Evolutionary conservation across 2,329 filamentous ascomycete genomes (phyloP).

Genomic region (Xylariaceae sp.): DNA sequence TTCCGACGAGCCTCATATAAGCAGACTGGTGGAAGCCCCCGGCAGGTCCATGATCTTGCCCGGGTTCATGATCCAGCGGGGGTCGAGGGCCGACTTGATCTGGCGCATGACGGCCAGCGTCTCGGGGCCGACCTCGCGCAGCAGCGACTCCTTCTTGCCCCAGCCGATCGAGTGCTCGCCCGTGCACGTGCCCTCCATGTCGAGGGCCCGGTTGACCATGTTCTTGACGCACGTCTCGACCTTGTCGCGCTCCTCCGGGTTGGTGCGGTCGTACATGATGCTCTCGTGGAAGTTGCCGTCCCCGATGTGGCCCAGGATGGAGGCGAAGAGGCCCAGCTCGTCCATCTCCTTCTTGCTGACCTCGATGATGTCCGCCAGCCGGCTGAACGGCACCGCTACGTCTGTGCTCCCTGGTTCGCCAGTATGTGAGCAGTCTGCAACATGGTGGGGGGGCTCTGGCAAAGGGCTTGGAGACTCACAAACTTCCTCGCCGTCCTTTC

Average conservation of each 20-base stretch:
- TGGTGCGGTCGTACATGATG: constrained; percentile 74
- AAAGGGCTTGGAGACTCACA: constrained; percentile 50
- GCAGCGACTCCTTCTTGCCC: constrained; percentile 74
- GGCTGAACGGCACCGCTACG: constrained; percentile 72
- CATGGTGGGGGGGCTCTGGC: too few species aligned
- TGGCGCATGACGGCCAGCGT: constrained; percentile 79
- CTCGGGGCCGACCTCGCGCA: constrained; percentile 71
- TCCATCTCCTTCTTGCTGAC: constrained; percentile 85
- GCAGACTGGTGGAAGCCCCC: too few species aligned
- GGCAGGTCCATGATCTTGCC: constrained; percentile 79
- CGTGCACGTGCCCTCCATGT: constrained; percentile 91
- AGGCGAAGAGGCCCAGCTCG: constrained; percentile 76
- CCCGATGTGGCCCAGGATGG: constrained; percentile 81
- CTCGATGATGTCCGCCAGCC: constrained; percentile 68
- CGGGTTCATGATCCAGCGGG: constrained; percentile 82
- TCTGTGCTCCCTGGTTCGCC: constrained; percentile 70
- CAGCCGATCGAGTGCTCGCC: constrained; percentile 82
- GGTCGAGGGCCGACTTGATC: constrained; percentile 77
- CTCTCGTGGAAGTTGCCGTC: constrained; percentile 94
- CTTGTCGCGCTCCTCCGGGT: constrained; percentile 62
- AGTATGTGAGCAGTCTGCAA: background rate
- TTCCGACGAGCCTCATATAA: too few species aligned
- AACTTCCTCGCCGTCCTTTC: constrained; percentile 59
- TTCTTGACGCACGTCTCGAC: constrained; percentile 78
- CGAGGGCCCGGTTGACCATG: constrained; percentile 83